Percentiles rank a stretch among this genome's conserved stretches.
Evolutionary conservation across 371 early-diverging fungal genomes (phyloP).

Genomic region (Chytridium lagenaria): DNA sequence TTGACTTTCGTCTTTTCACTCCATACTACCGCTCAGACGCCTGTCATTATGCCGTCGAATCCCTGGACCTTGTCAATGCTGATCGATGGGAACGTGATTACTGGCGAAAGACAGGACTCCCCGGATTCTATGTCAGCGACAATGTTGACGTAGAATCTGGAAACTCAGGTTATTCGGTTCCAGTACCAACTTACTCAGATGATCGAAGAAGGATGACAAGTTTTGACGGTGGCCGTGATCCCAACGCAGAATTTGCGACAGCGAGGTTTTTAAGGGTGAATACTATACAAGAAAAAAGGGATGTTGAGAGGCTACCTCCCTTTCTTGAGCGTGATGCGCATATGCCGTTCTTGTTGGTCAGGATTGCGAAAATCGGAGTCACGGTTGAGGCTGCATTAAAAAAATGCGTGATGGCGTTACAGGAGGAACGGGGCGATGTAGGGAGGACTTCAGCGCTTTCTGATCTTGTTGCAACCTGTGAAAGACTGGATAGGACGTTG

Average conservation of each 20-base stretch:
- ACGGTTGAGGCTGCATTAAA: not conserved
- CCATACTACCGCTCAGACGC: not conserved
- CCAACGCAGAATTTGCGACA: not conserved
- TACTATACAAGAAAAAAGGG: not conserved
- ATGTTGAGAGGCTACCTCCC: not conserved
- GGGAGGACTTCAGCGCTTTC: not conserved
- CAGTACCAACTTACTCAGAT: not conserved
- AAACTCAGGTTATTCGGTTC: too few species aligned
- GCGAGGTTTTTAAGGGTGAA: too few species aligned
- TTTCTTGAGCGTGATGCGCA: not conserved
- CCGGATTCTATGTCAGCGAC: not conserved
- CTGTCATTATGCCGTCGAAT: not conserved
- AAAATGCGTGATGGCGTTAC: not conserved
- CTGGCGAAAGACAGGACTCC: not conserved
- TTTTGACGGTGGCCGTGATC: not conserved
- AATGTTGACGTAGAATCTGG: not conserved
- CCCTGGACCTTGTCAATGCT: not conserved
- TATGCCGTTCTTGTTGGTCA: not conserved
- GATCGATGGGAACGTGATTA: not conserved
- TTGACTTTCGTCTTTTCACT: not conserved
- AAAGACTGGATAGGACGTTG: not conserved
- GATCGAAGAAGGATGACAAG: not conserved
- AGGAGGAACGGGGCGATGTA: not conserved
- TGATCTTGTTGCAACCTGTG: not conserved
- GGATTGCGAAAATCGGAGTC: not conserved